Percentiles rank a stretch among this genome's conserved stretches.
These are phyloP conservation scores for Lentinula sp. DNA, from an alignment of 768 basidiomycete species.

Conservation along the genomic window DNA sequence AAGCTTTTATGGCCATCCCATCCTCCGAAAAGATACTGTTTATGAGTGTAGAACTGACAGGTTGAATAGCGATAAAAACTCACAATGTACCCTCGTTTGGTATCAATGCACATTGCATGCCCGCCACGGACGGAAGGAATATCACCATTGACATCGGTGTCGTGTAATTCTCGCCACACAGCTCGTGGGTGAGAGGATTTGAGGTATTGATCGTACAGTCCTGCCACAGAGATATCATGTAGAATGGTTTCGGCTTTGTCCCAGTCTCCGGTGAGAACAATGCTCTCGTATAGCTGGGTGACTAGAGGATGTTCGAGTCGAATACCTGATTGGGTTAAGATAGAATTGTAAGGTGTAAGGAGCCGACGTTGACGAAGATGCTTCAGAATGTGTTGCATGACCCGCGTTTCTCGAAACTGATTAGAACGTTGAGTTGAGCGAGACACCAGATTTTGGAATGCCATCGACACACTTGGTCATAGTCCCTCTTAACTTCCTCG, in stretches of 20 bases:
- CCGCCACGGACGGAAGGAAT: conserved; percentile 66
- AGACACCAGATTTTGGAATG: not conserved
- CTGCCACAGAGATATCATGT: conserved; percentile 37
- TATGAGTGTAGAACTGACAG: not conserved
- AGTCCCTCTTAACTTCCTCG: conserved; percentile 40
- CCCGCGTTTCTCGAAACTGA: conserved; percentile 61
- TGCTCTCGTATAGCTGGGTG: conserved; percentile 52
- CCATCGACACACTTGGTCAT: conserved; percentile 47
- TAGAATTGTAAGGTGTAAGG: conserved; percentile 54
- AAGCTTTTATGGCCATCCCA: conserved; percentile 70
- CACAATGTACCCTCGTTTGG: conserved; percentile 44
- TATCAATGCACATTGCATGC: conserved; percentile 78
- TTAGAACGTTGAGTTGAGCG: not conserved
- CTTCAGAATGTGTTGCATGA: conserved; percentile 65
- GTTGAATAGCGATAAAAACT: not conserved
- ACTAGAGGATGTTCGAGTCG: conserved; percentile 67
- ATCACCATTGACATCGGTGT: conserved; percentile 60
- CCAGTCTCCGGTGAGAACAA: conserved; percentile 69
- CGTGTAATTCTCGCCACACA: conserved; percentile 54
- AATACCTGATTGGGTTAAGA: conserved; percentile 48
- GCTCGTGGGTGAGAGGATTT: conserved; percentile 52
- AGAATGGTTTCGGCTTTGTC: conserved; percentile 49
- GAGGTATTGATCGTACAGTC: conserved; percentile 59
- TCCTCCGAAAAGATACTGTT: conserved; percentile 65
- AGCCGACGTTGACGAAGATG: conserved; percentile 74